Evolutionary conservation across 2,329 filamentous ascomycete genomes (phyloP), one percentile per base, ranked within the genome.

Genomic region (Verticillium isaacii): DNA sequence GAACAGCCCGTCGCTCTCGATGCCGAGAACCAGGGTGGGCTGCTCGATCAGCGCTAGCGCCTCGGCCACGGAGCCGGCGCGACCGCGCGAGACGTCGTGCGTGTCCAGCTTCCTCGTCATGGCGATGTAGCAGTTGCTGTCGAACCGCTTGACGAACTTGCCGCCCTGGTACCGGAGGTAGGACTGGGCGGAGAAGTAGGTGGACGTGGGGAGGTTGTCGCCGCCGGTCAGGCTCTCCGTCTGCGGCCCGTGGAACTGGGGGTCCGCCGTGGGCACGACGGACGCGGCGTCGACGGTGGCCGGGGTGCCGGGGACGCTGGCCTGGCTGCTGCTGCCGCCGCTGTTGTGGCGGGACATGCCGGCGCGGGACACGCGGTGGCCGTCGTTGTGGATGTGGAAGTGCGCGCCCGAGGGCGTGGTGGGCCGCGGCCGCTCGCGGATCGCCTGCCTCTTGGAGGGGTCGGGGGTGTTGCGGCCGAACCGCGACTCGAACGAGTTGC

Each of bases 101-200:
- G 95, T 98, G 73, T 99, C 95, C 17, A 99, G 85, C 77, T 99
- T 99, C 70, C 95, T 90, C 5, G 95, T 98, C 76, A 99, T 97
- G 67, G 95, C 93, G 68, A 99, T 98, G 79, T 99, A 99, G 79
- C 95, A 99, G 75, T 99, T 99, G 70, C 93, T 92, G 75, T 99
- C 95, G 74, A 98, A 99, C 11, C 95, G 90, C 75, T 91, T 93
- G 69, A 98, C 95, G 70, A 99, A 99, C 75, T 99, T 99, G 69
- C 89, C 86, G 61, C 93, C 94, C 77, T 99, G 95, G 76, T 99
- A 99, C 23, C 95, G 90, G 54, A 99, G 85, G 76, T 99, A 99
- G 0, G 93, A 97, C 74, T 99, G 95, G 0, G 95, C 95, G 0
- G 95, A 98, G 77, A 98, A 99, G 77, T 97, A 97, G n/a, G 92